phyloP scores from a whole-genome alignment of 2,329 filamentous ascomycete genomes.

The Coleophoma cylindrospora region DNA sequence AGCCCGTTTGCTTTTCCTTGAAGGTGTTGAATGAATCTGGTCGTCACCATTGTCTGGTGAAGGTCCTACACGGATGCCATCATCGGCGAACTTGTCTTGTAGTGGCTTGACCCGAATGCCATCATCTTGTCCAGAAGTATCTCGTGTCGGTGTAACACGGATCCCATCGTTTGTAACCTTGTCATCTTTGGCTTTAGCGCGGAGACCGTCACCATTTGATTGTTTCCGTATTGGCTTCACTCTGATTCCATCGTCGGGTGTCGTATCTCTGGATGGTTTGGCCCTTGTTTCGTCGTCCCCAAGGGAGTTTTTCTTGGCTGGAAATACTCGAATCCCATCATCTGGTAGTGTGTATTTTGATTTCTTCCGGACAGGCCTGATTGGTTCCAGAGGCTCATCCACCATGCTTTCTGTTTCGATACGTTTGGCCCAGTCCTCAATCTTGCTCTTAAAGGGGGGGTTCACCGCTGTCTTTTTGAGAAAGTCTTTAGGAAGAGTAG shows the following conservation, averaged over 20 bases:
- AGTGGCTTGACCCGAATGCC: constrained; percentile 31
- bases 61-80: constrained; percentile 12
- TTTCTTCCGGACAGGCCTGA: constrained; percentile 5
- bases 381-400: constrained; percentile 4
- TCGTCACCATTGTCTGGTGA: constrained; percentile 5
- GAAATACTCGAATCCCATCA: background rate
- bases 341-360: background rate
- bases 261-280: constrained; percentile 12
- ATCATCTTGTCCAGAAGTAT: constrained; percentile 26
- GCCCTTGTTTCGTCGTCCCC: constrained; percentile 3
- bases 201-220: constrained; percentile 14
- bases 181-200: constrained; percentile 18
- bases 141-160: constrained; percentile 19
- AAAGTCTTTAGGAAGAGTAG: constrained; percentile 51
- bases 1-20: constrained; percentile 6
- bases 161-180: constrained; percentile 23
- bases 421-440: constrained; percentile 52
- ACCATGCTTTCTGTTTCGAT: constrained; percentile 3
- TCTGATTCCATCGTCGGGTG: constrained; percentile 35
- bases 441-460: constrained; percentile 51
- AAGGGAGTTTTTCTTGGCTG: background rate
- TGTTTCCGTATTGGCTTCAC: constrained; percentile 27
- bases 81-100: background rate
- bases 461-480: constrained; percentile 47
- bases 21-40: background rate